Percentiles rank a stretch among this genome's conserved stretches.
phyloP scores from a whole-genome alignment of 257 asterid species.

The Solanum pimpinellifolium region DNA sequence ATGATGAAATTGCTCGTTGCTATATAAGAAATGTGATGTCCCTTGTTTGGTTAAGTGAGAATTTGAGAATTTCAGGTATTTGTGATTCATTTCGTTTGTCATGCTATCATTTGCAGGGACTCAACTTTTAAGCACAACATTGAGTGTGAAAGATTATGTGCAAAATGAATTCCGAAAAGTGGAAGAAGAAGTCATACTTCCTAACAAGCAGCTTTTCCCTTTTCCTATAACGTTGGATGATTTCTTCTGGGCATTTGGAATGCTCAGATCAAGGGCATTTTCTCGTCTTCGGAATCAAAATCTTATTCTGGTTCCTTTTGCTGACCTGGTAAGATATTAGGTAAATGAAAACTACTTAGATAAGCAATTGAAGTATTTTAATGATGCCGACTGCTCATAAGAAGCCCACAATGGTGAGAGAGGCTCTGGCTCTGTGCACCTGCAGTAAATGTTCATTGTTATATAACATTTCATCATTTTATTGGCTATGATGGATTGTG shows the following conservation, averaged over 20 bases:
- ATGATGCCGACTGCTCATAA: background rate
- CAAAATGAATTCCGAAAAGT: constrained; percentile 59
- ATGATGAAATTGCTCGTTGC: background rate
- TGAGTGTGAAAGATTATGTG: constrained; percentile 82
- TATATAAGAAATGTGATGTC: background rate
- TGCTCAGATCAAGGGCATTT: constrained; percentile 92
- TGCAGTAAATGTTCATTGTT: background rate
- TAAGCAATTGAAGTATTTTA: background rate
- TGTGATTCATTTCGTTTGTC: background rate
- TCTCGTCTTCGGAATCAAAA: constrained; percentile 78
- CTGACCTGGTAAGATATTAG: constrained; percentile 62
- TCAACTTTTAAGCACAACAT: constrained; percentile 76
- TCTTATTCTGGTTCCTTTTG: constrained; percentile 82
- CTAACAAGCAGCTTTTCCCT: constrained; percentile 80
- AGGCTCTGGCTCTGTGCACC: background rate
- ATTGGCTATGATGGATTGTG: background rate
- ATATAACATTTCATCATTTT: background rate
- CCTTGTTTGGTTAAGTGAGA: background rate
- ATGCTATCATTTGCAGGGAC: constrained; percentile 43
- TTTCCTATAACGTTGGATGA: constrained; percentile 58
- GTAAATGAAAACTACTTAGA: background rate
- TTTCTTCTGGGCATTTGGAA: constrained; percentile 96
- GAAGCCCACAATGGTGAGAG: background rate
- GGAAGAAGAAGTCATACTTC: constrained; percentile 64
- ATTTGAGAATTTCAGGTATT: background rate